phyloP scores from a whole-genome alignment of 495 filamentous ascomycete species.

The Arthonia radiata region DNA sequence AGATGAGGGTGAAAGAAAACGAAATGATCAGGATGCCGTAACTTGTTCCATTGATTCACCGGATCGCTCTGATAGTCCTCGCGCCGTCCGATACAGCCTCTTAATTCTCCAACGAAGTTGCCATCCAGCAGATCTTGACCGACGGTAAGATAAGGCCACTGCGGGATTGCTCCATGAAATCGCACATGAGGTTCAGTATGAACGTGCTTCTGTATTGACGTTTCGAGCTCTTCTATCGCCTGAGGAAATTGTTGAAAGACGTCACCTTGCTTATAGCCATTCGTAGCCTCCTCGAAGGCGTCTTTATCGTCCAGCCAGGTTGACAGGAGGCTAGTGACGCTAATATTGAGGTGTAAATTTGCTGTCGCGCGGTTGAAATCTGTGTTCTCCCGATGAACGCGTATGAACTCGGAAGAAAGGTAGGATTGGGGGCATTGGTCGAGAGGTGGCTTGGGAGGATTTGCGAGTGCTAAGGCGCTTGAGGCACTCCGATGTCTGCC shows the following conservation, averaged over 20 bases:
- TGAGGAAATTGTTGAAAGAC: constrained; percentile 31
- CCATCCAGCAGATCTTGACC: constrained; percentile 33
- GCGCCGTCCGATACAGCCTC: constrained; percentile 59
- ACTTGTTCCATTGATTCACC: constrained; percentile 46
- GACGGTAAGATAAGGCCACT: constrained; percentile 51
- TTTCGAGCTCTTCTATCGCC: constrained; percentile 25
- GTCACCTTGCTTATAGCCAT: constrained; percentile 18
- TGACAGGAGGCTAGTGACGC: constrained; percentile 38
- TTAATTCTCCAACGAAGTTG: constrained; percentile 60
- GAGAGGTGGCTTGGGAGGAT: constrained; percentile 22
- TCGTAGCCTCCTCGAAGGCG: constrained; percentile 18
- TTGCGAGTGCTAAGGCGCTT: constrained; percentile 13
- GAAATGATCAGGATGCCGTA: constrained; percentile 60
- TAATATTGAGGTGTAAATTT: constrained; percentile 44
- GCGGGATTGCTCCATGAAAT: constrained; percentile 22
- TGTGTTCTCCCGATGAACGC: constrained; percentile 37
- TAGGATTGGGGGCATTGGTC: too few relatives aligned
- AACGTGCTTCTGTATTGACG: constrained; percentile 19
- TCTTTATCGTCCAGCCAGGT: constrained; percentile 46
- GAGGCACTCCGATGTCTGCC: background rate
- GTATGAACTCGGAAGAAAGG: constrained; percentile 30
- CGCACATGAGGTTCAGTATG: constrained; percentile 20
- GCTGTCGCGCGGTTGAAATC: constrained; percentile 28
- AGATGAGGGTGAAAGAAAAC: constrained; percentile 63
- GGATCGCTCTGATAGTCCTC: constrained; percentile 50